Evolutionary conservation across 257 asterid genomes (phyloP).

Genomic region (Buddleja alternifolia): DNA sequence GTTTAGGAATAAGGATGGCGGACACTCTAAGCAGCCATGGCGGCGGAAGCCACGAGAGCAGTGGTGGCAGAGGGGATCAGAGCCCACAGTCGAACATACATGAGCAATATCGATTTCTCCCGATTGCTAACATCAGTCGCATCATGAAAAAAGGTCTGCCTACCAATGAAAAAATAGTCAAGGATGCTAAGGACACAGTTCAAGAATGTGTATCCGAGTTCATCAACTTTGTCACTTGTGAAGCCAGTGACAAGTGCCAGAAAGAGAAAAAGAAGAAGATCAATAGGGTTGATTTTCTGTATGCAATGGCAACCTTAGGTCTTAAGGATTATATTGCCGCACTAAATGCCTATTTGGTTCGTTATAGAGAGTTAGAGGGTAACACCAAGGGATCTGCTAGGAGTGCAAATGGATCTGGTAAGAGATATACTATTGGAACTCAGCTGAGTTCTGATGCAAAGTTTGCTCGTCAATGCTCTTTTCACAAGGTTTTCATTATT

Average conservation of each 20-base stretch:
- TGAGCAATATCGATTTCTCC: too few species aligned
- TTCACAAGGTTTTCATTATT: slow-evolving; percentile 41
- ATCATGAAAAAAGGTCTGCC: too few species aligned
- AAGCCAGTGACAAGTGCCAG: slow-evolving; percentile 51
- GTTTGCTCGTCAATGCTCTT: slow-evolving; percentile 48
- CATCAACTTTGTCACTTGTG: too few species aligned
- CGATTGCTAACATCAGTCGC: too few species aligned
- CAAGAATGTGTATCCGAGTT: too few species aligned
- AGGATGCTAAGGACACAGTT: too few species aligned
- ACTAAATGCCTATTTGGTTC: slow-evolving; percentile 43
- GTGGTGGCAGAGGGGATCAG: too few species aligned
- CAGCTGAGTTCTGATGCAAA: slow-evolving; percentile 39
- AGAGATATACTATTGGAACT: slow-evolving; percentile 35
- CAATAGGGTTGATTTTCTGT: slow-evolving; percentile 49
- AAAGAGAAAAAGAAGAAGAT: slow-evolving; percentile 53
- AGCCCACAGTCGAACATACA: too few species aligned
- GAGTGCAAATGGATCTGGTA: slow-evolving; percentile 43
- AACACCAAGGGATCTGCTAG: slow-evolving; percentile 46
- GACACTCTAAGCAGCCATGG: too few species aligned
- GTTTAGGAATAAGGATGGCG: too few species aligned
- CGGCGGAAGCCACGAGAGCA: too few species aligned
- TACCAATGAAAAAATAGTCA: too few species aligned
- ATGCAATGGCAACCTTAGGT: slow-evolving; percentile 23
- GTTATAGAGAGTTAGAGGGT: slow-evolving; percentile 57
- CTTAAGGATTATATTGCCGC: slow-evolving; percentile 46